Conservation (phyloP, 257 asterid species). For the Scutellaria barbata region DNA sequence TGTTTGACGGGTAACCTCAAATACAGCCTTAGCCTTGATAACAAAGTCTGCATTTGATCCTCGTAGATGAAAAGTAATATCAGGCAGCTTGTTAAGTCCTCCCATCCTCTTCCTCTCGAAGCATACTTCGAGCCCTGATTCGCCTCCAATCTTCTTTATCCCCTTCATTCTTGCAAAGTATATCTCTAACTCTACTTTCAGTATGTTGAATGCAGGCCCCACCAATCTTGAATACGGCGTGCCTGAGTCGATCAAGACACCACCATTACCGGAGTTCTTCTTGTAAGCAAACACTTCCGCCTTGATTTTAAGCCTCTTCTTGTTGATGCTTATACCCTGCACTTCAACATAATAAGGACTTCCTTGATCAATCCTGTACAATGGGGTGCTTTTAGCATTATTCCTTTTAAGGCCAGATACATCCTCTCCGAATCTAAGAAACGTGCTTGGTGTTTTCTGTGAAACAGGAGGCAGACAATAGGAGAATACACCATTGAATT, state of each 20-base stretch:
- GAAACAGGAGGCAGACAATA: slow-evolving; percentile 9
- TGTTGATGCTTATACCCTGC: slow-evolving; percentile 13
- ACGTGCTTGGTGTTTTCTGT: background rate
- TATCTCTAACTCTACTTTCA: slow-evolving; percentile 12
- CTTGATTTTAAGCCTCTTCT: background rate
- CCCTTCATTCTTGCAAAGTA: slow-evolving; percentile 24
- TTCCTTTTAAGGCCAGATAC: background rate
- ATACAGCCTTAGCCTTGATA: slow-evolving; percentile 34
- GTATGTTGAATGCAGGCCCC: slow-evolving; percentile 28
- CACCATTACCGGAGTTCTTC: background rate
- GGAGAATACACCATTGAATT: background rate
- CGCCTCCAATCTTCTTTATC: background rate
- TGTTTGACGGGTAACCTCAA: slow-evolving; percentile 16
- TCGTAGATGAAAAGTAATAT: background rate
- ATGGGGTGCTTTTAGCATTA: background rate
- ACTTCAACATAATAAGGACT: background rate
- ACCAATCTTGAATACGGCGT: slow-evolving; percentile 18
- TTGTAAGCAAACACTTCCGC: background rate
- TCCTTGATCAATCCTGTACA: background rate
- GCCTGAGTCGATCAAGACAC: slow-evolving; percentile 21
- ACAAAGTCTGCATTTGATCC: slow-evolving; percentile 22
- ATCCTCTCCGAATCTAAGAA: background rate
- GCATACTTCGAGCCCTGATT: slow-evolving; percentile 30
- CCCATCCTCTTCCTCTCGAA: slow-evolving; percentile 15
- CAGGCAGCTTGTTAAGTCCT: background rate